A percentile compares a stretch with the other conserved stretches of the same genome.
These are phyloP conservation scores for Cyberlindnera suaveolens DNA, from an alignment of 805 yeast genomes.

Conservation along the genomic window DNA sequence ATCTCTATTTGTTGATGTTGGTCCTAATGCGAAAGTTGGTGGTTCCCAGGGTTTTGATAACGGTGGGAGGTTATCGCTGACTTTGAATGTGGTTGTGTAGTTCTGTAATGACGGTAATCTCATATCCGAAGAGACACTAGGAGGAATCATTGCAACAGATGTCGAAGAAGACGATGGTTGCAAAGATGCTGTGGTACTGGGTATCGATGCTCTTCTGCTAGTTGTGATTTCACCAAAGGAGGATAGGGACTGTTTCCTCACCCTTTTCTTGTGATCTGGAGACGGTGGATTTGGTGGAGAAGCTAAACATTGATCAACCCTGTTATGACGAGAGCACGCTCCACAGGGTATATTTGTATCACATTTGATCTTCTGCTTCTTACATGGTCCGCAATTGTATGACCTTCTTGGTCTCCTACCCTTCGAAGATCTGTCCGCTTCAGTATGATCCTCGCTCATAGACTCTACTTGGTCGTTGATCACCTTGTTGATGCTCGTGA, in stretches of 20 bases:
- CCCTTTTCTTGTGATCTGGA: slow-evolving; percentile 26
- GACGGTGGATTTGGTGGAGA: slow-evolving; percentile 41
- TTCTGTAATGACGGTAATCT: slow-evolving; percentile 14
- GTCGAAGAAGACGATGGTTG: too few species aligned
- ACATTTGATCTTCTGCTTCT: slow-evolving; percentile 46
- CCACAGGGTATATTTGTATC: slow-evolving; percentile 43
- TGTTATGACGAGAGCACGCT: slow-evolving; percentile 34
- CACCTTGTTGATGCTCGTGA: not conserved
- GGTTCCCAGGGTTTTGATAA: slow-evolving; percentile 2
- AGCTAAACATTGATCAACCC: slow-evolving; percentile 32
- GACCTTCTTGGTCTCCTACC: slow-evolving; percentile 33
- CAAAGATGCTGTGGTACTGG: too few species aligned
- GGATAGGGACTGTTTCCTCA: slow-evolving; percentile 13
- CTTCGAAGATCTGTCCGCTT: not conserved
- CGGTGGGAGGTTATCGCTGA: slow-evolving; percentile 7
- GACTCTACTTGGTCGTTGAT: not conserved
- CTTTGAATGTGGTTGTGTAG: slow-evolving; percentile 14
- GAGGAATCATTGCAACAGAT: not conserved
- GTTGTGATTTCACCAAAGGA: slow-evolving; percentile 5
- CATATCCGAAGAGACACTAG: not conserved
- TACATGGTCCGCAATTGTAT: slow-evolving; percentile 54
- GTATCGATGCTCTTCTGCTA: too few species aligned
- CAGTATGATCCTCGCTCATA: not conserved
- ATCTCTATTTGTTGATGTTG: not conserved
- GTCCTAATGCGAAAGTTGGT: not conserved